Percentiles rank a stretch among this genome's conserved stretches.
These are phyloP conservation scores for Tagetes patula DNA, from an alignment of 129 eudicot species.

Conservation along the genomic window DNA sequence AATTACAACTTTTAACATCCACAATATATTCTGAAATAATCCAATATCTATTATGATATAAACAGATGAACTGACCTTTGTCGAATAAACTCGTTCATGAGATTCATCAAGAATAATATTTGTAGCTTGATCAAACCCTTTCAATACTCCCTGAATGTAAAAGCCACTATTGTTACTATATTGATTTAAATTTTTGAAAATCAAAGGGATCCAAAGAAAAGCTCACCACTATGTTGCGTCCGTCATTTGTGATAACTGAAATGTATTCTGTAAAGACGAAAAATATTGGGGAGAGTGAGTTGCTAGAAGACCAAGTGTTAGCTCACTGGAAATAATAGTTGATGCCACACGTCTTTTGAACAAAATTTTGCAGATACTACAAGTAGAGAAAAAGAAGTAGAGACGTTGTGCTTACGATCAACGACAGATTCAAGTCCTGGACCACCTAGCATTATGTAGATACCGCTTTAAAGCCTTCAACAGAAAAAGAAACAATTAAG, in stretches of 20 bases:
- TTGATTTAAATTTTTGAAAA: not conserved
- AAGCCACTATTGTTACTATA: not conserved
- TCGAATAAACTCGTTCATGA: slow-evolving; percentile 85
- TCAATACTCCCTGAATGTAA: slow-evolving; percentile 62
- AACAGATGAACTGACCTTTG: slow-evolving; percentile 50
- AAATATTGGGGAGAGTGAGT: not conserved
- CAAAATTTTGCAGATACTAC: not conserved
- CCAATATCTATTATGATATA: not conserved
- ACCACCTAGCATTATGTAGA: slow-evolving; percentile 42
- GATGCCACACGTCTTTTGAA: not conserved
- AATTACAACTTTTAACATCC: not conserved
- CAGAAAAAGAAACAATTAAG: not conserved
- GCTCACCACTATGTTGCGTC: slow-evolving; percentile 85
- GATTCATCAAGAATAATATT: slow-evolving; percentile 93
- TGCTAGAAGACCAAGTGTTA: not conserved
- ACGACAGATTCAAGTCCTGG: slow-evolving; percentile 55
- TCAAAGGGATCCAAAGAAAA: not conserved
- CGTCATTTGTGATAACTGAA: slow-evolving; percentile 82
- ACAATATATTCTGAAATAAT: slow-evolving; percentile 2
- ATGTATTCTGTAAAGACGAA: slow-evolving; percentile 51
- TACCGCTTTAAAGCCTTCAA: slow-evolving; percentile 22
- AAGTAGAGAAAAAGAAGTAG: not conserved
- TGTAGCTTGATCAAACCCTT: slow-evolving; percentile 93
- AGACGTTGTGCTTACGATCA: slow-evolving; percentile 44
- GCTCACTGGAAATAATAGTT: not conserved